Base-by-base conservation (phyloP, 1,284 basidiomycete species). In the Sphagnurus paluster region DNA sequence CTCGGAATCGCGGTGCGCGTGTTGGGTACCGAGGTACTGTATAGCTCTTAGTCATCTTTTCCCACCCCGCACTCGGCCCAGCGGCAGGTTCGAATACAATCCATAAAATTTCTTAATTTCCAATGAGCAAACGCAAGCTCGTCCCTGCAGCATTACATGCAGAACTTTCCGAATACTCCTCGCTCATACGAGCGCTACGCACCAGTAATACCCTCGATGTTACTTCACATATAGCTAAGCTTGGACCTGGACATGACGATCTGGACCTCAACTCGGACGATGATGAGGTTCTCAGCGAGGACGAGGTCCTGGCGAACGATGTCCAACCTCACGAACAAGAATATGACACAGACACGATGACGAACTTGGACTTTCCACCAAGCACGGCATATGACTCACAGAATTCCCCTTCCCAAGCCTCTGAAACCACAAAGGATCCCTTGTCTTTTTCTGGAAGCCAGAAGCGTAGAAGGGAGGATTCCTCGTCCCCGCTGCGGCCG, bases 141-240 rank as follows among this genome's bases (percentile, higher is more conserved):
- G 71, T 83, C 16, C 75, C 82, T 13, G 60, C 66, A 34, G 68
- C 73, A 19, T 59, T 84, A 3, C 80, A 80, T 57, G 69, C 70
- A 28, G 83, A 86, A 57, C 68, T 84, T 34, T 69, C 75, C 10
- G 80, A 84, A 57, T 87, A 85, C 61, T 67, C 80, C 2, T 79
- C 79, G 16, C 71, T 85, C 5, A 59, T 87, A 20, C 77, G 83
- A 33, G 75, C 77, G 16, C 66, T 87, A 11, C 68, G 78, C 29
- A 76, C 78, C 2, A 75, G 60, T 42, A 66, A 74, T 45, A 71
- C 73, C 2, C 71, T 82, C 34, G 80, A 84, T 61, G 66, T 85
- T 28, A 62, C 75, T 4, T 63, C 70, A 2, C 77, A 81, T 38
- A 23, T 58, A 11, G 30, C 45, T n/a, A 48, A 50, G 35, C 41